Evolutionary conservation across 441 rosid genomes (phyloP), one percentile per base, ranked within the genome.

Genomic region (Mallotus japonicus): DNA sequence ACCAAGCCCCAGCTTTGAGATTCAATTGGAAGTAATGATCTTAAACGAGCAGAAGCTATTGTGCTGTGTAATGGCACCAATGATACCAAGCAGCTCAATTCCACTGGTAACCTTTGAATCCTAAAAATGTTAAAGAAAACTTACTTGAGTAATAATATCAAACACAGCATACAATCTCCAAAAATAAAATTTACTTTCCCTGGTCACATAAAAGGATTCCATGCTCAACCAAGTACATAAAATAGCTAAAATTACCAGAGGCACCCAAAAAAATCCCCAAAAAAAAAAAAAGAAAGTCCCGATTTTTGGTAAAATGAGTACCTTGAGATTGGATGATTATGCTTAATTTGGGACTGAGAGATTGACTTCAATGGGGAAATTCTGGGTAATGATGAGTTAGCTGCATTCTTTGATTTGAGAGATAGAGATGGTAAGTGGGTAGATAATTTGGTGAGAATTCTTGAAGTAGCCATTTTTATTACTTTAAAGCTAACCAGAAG

Each of bases 61-160:
- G 83, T 80, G 72, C 78, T 84, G 59, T 86, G 84, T 60, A 84
- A 81, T 17, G 89, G 89, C 82, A 86, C 42, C 86, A 80, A 70
- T 10, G 86, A 82, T 13, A 76, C 69, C 56, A 82, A 65, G 79
- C 82, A 75, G 73, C 85, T 80, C 78, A 82, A 65, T 79, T 83
- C 87, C 79, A 75, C 76, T 0, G 89, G 87, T 71, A 84, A 78
- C 74, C 86, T 86, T 37, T 37, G 69, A 47, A 72, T 20, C 16
- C 53, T 61, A 28, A 53, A 32, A 59, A 56, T 1, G 1, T 13
- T 51, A 3, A 13, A 51, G 4, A 15, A 37, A 37, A 37, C 40
- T 44, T 37, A 37, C 13, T 65, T 49, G n/a, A 69, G 62, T n/a
- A 34, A 12, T 54, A 12, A n/a, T 42, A 69, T 56, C 73, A 58